Base-by-base conservation (phyloP, 805 yeast species). In the Lipomyces lipofer region DNA sequence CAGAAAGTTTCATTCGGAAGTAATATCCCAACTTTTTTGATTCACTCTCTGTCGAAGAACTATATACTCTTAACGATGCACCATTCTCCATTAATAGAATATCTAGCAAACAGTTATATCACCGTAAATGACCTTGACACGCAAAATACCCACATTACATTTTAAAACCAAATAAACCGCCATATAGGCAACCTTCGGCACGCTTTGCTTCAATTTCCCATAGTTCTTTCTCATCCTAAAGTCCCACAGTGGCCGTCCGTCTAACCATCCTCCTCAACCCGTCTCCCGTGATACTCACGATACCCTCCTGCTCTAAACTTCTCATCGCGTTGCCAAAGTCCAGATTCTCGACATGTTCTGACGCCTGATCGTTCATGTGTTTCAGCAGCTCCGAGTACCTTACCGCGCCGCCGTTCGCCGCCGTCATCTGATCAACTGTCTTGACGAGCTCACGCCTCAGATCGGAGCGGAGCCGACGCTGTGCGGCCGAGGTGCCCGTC, bases 401-500 rank as follows among this genome's bases (percentile, higher is more conserved):
- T 43, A 87, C 78, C 12, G 79, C 71, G 28, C 74, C 78, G 21
- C 78, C 75, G 19, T 28, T 19, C 10, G 25, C 39, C 5, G 46
- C 42, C 10, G 52, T 47, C 47, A 49, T 6, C 17, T 43, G 19
- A 15, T 80, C 83, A 12, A 89, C 69, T 36, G 82, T 71, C 25
- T 73, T 71, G 57, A 84, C 63, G 3, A 90, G 74, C 58, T 81
- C 87, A 54, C 82, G 79, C 12, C 81, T 76, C 59, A 88, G 74
- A 66, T 87, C 95, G 60, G 85, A 88, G 63, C 83, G 85, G 68
- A 84, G 69, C 64, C 83, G 79, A 70, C 96, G 78, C 69, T 91
- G 96, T 2, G 92, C 88, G 1, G 88, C 78, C 0, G 97, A 87
- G 44, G 91, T 90, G 45, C 98, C 99, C 0, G 98, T 94, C 73